A percentile compares a stretch with the other conserved stretches of the same genome.
These are phyloP conservation scores for Trichomonascus vanleenenianus DNA, from an alignment of 805 yeast species.

Conservation along the genomic window DNA sequence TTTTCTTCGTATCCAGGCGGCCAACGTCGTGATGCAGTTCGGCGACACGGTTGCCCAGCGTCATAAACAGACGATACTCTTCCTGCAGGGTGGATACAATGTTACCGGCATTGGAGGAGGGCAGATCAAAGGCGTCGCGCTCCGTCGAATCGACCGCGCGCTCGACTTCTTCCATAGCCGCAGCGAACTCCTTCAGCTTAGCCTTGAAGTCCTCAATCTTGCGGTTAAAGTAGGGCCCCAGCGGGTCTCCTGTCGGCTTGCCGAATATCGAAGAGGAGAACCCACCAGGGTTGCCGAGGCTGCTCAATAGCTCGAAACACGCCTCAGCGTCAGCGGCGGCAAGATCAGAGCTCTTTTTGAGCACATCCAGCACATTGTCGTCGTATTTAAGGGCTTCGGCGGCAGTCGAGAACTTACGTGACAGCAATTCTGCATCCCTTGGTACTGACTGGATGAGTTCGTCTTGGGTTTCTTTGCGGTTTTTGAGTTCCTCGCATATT, in stretches of 20 bases:
- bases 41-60: conserved; percentile 63
- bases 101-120: conserved; percentile 15
- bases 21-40: conserved; percentile 52
- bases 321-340: conserved; percentile 25
- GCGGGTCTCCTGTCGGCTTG: conserved; percentile 31
- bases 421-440: conserved; percentile 44
- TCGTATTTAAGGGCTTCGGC: conserved; percentile 47
- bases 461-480: conserved; percentile 35
- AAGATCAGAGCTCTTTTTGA: conserved; percentile 20
- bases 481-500: conserved; percentile 43
- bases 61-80: conserved; percentile 63
- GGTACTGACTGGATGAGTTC: conserved; percentile 45
- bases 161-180: conserved; percentile 28
- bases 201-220: conserved; percentile 35
- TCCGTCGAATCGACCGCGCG: conserved; percentile 28
- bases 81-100: conserved; percentile 33
- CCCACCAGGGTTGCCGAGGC: conserved; percentile 24
- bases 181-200: conserved; percentile 31
- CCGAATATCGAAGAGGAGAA: background rate
- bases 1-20: conserved; percentile 8
- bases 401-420: conserved; percentile 41
- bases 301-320: conserved; percentile 20
- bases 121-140: conserved; percentile 14
- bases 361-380: conserved; percentile 26
- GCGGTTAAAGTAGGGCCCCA: conserved; percentile 43